Evolutionary conservation across 805 yeast species (phyloP).

Genomic region (Candida ovalis): DNA sequence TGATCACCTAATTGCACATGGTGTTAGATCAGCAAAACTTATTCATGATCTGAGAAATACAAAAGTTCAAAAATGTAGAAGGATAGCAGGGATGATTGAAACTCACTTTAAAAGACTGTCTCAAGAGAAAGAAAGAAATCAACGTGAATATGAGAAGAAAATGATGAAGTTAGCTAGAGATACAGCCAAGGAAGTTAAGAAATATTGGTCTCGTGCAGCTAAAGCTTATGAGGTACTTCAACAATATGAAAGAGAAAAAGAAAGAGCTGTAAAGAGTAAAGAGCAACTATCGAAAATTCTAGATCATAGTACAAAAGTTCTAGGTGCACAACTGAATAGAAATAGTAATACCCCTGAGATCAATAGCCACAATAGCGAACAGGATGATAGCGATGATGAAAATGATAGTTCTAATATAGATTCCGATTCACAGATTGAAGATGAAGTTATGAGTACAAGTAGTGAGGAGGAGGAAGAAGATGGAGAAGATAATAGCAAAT

Average conservation of each 20-base stretch:
- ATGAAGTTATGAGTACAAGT: conserved; percentile 13
- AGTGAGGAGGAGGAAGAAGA: conserved; percentile 11
- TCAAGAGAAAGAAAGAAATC: conserved; percentile 83
- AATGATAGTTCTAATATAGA: conserved; percentile 22
- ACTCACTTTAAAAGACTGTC: conserved; percentile 79
- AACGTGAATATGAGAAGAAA: conserved; percentile 70
- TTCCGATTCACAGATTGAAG: conserved; percentile 26
- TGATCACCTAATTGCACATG: conserved; percentile 78
- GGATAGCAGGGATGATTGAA: conserved; percentile 78
- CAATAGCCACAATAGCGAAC: conserved; percentile 11
- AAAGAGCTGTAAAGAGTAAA: conserved; percentile 76
- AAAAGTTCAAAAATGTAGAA: conserved; percentile 64
- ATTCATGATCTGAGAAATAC: conserved; percentile 62
- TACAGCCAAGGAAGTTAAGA: conserved; percentile 80
- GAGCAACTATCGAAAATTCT: conserved; percentile 83
- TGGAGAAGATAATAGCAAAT: conserved; percentile 2
- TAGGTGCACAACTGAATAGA: conserved; percentile 75
- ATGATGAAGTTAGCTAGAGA: conserved; percentile 69
- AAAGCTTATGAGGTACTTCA: conserved; percentile 73
- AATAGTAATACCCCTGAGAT: conserved; percentile 29
- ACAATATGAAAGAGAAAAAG: conserved; percentile 73
- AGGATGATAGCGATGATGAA: conserved; percentile 22
- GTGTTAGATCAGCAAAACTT: conserved; percentile 62
- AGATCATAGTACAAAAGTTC: conserved; percentile 84
- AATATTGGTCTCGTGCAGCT: conserved; percentile 86